Conservation (phyloP, 306 rosid species). For the Prunus campanulata region DNA sequence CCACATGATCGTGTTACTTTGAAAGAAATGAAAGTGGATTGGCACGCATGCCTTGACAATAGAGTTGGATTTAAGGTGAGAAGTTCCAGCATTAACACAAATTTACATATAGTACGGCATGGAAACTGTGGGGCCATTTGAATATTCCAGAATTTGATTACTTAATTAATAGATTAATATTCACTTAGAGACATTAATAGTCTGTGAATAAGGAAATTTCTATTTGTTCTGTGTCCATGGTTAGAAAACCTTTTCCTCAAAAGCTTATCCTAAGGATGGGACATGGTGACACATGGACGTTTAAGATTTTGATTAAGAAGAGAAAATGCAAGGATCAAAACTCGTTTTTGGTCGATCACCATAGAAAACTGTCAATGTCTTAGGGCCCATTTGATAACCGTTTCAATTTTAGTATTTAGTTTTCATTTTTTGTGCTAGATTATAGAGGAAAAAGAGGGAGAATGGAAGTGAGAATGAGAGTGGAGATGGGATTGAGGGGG, state of each 20-base stretch:
- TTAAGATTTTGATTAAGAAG: not conserved
- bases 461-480: no score
- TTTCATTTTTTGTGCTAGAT: no score
- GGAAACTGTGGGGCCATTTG: not conserved
- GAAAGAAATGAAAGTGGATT: constrained; percentile 89
- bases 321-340: no score
- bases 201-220: not conserved
- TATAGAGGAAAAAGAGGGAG: no score
- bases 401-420: no score
- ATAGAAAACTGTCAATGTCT: not conserved
- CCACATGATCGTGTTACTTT: constrained; percentile 95
- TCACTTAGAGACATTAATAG: not conserved
- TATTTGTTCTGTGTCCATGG: not conserved
- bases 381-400: no score
- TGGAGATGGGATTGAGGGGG: no score
- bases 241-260: no score
- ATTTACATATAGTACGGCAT: not conserved
- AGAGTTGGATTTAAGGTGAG: constrained; percentile 97
- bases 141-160: not conserved
- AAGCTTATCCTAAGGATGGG: not conserved
- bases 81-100: not conserved
- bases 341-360: not conserved
- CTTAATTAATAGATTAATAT: not conserved
- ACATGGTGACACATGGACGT: not conserved
- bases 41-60: constrained; percentile 87